A percentile compares a stretch with the other conserved stretches of the same genome.
Conservation (phyloP, 2,329 filamentous ascomycete genomes). For the Hypoxylon rubiginosum region DNA sequence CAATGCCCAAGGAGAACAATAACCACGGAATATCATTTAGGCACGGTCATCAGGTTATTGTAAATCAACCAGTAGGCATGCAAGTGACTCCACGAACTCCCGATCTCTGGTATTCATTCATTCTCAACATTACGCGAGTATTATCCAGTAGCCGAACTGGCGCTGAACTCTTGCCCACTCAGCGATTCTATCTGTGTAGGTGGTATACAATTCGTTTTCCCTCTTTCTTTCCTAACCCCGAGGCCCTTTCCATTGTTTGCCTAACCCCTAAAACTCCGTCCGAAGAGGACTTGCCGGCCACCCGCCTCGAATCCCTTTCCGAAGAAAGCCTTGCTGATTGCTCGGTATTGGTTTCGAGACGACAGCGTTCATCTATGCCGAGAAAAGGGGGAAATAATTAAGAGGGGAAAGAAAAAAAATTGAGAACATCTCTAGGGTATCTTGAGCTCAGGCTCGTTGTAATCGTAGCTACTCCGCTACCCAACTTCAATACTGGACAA, state of each 20-base stretch:
- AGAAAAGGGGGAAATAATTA: not conserved
- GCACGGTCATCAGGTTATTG: too few relatives aligned
- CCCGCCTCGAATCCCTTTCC: not conserved
- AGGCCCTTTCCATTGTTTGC: not conserved
- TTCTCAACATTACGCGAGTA: not conserved
- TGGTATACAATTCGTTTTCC: not conserved
- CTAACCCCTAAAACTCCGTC: not conserved
- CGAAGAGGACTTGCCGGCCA: not conserved
- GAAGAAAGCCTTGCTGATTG: not conserved
- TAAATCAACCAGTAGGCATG: not conserved
- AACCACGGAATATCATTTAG: too few relatives aligned
- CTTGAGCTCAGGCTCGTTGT: not conserved
- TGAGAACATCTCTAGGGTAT: not conserved
- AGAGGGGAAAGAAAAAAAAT: not conserved
- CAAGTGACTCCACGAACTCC: not conserved
- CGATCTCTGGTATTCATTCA: not conserved
- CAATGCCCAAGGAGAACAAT: too few relatives aligned
- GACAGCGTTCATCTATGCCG: not conserved
- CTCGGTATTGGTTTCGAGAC: not conserved
- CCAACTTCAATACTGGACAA: too few relatives aligned
- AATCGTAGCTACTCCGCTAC: not conserved
- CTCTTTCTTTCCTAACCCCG: not conserved
- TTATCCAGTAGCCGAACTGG: not conserved
- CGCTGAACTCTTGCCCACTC: not conserved
- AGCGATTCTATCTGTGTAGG: not conserved